Conservation (phyloP, 2,329 filamentous ascomycete genomes). For the Alternaria brassicicola region DNA sequence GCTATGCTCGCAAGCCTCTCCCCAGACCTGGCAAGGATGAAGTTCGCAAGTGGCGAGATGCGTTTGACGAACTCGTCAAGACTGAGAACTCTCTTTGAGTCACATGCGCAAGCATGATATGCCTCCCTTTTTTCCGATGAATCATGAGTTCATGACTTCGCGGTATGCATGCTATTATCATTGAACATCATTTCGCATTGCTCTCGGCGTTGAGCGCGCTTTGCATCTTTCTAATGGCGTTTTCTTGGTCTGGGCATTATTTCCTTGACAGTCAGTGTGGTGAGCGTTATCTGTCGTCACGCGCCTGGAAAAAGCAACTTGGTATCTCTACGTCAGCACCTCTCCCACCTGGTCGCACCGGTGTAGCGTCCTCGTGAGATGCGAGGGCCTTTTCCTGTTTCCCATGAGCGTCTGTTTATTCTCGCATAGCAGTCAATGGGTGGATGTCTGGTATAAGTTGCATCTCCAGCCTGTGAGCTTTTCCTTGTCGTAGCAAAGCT, state of each 20-base stretch:
- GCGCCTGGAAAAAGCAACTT: constrained; percentile 24
- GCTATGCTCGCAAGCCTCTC: constrained; percentile 63
- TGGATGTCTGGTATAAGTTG: neutral
- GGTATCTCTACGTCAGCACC: neutral
- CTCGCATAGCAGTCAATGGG: constrained; percentile 17
- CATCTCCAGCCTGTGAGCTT: neutral
- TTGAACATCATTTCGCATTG: constrained; percentile 26
- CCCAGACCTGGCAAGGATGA: constrained; percentile 56
- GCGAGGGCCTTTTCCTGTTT: neutral
- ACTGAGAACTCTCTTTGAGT: constrained; percentile 48
- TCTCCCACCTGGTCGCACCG: neutral
- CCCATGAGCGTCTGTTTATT: constrained; percentile 15
- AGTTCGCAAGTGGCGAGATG: constrained; percentile 48
- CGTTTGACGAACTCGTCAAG: constrained; percentile 54
- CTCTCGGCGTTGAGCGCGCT: constrained; percentile 34
- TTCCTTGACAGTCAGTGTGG: constrained; percentile 7
- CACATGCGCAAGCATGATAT: neutral
- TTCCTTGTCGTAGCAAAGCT: neutral
- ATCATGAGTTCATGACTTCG: neutral
- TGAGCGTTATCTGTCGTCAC: constrained; percentile 21
- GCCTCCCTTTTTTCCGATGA: neutral
- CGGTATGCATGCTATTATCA: constrained; percentile 12
- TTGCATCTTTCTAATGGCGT: constrained; percentile 33
- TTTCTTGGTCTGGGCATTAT: constrained; percentile 13
- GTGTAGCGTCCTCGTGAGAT: neutral